These are phyloP conservation scores for Bipolaris zeicola DNA, from an alignment of 2,329 filamentous ascomycete species.

Conservation along the genomic window DNA sequence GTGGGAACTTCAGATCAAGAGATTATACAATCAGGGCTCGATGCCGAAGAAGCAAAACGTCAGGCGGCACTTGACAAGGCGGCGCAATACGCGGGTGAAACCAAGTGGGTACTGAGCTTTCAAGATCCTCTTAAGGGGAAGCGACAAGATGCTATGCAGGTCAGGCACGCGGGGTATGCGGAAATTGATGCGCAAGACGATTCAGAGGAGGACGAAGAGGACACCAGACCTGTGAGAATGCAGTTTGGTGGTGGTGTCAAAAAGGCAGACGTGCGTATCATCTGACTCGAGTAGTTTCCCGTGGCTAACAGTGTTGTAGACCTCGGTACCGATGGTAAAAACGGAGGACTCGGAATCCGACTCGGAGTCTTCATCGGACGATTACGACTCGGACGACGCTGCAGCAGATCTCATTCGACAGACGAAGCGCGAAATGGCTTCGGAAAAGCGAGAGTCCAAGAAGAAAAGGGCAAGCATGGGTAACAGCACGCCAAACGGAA, in stretches of 20 bases:
- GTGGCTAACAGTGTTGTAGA: constrained; percentile 27
- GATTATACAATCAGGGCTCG: constrained; percentile 67
- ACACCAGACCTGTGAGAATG: constrained; percentile 46
- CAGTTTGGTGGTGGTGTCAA: constrained; percentile 59
- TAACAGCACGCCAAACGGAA: constrained; percentile 54
- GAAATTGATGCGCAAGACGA: constrained; percentile 53
- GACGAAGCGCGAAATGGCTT: constrained; percentile 53
- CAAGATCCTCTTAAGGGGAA: constrained; percentile 51
- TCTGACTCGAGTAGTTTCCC: not conserved
- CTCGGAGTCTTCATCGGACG: constrained; percentile 42
- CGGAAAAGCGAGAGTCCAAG: constrained; percentile 51
- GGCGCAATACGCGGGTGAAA: constrained; percentile 68
- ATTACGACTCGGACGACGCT: constrained; percentile 51
- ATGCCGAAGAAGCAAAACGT: constrained; percentile 70
- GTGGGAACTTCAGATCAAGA: constrained; percentile 56
- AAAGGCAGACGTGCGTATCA: constrained; percentile 19
- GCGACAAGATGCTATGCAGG: constrained; percentile 48
- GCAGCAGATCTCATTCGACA: constrained; percentile 53
- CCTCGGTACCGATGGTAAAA: constrained; percentile 24
- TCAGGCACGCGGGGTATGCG: constrained; percentile 68
- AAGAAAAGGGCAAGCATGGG: constrained; percentile 57
- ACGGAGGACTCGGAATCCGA: constrained; percentile 33
- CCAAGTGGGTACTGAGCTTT: constrained; percentile 74
- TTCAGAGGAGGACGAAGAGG: constrained; percentile 43
- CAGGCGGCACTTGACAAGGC: constrained; percentile 63